phyloP scores from a whole-genome alignment of 768 basidiomycete genomes.

The Pleurotus tuoliensis region DNA sequence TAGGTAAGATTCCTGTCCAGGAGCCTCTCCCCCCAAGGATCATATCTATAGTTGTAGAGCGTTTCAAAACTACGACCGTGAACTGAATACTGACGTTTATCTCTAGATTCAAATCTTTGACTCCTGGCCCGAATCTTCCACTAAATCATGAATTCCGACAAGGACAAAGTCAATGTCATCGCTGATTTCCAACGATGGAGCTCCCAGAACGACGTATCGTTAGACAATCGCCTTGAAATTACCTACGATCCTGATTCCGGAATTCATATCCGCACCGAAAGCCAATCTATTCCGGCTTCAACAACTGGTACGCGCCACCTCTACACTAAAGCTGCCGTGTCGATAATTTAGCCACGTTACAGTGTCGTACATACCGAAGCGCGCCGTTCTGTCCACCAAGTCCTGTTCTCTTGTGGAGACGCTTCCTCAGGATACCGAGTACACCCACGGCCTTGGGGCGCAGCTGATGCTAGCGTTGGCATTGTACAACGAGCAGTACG shows the following conservation, averaged over 20 bases:
- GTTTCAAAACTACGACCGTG: too few relatives aligned
- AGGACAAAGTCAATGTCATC: too few relatives aligned
- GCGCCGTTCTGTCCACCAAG: constrained; percentile 56
- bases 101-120: too few relatives aligned
- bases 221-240: constrained; percentile 44
- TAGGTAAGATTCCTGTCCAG: too few relatives aligned
- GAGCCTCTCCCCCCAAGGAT: too few relatives aligned
- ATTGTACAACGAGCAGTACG: constrained; percentile 61
- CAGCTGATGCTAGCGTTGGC: constrained; percentile 61
- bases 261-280: constrained; percentile 32
- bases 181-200: not conserved
- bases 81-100: too few relatives aligned
- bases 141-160: too few relatives aligned
- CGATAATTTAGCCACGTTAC: not conserved
- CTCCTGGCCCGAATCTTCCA: too few relatives aligned
- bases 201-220: constrained; percentile 26
- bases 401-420: constrained; percentile 44
- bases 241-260: constrained; percentile 19
- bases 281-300: constrained; percentile 25
- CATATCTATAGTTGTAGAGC: too few relatives aligned
- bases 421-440: constrained; percentile 35
- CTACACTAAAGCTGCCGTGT: not conserved
- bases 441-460: constrained; percentile 50
- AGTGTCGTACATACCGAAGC: constrained; percentile 69
- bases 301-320: constrained; percentile 31